Evolutionary conservation across 2,329 filamentous ascomycete species (phyloP).

Genomic region (Ceratocystis cacaofunesta): DNA sequence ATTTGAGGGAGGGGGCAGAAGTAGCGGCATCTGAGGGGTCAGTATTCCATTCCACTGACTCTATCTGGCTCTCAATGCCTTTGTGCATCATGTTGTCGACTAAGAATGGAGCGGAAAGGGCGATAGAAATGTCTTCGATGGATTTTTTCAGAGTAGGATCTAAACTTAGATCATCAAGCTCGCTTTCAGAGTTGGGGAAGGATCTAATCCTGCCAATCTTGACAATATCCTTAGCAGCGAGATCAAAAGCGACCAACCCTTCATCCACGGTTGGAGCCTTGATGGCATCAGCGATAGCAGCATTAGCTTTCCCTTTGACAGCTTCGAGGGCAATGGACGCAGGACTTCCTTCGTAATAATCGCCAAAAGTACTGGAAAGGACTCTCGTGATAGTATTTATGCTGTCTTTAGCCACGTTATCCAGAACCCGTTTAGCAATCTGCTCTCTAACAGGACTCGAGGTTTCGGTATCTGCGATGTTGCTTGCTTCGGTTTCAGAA

Average conservation of each 20-base stretch:
- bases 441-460: no score
- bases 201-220: neutral
- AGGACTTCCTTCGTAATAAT: neutral
- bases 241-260: neutral
- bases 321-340: neutral
- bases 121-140: neutral
- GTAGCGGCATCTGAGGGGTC: no score
- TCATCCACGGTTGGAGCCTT: neutral
- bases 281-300: neutral
- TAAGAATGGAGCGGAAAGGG: no score
- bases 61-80: no score
- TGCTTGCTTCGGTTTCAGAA: no score
- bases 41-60: no score
- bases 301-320: neutral
- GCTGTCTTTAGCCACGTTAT: neutral
- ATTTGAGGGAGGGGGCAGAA: no score
- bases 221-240: neutral
- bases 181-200: neutral
- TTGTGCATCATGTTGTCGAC: no score
- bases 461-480: no score
- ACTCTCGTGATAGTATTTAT: neutral
- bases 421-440: no score
- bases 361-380: neutral
- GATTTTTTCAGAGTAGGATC: no score
- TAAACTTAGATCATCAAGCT: neutral